Evolutionary conservation across 73 alveolate species (phyloP).

Genomic region (Paramecium sexaurelia): DNA sequence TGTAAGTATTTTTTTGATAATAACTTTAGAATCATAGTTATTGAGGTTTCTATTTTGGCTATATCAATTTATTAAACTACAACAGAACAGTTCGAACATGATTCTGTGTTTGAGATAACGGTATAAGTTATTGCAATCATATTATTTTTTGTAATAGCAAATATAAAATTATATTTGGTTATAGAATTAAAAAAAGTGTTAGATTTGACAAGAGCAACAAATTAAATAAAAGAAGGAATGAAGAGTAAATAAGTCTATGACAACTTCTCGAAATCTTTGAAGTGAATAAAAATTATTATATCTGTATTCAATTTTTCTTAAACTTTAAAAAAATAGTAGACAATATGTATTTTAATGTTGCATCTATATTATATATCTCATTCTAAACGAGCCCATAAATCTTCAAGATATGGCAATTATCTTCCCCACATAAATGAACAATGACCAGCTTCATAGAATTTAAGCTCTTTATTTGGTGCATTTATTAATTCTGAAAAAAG

Average conservation of each 20-base stretch:
- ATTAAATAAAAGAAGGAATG: background rate
- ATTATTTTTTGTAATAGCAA: background rate
- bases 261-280: background rate
- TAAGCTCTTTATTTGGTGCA: background rate
- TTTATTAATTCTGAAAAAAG: background rate
- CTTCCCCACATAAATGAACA: slow-evolving; percentile 70
- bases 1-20: background rate
- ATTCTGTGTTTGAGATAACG: background rate
- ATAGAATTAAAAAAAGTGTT: background rate
- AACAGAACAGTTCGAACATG: background rate
- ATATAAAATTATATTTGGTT: background rate
- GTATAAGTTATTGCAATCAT: background rate
- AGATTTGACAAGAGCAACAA: background rate
- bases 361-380: background rate
- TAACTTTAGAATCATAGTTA: background rate
- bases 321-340: background rate
- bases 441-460: slow-evolving; percentile 64
- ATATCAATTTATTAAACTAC: background rate
- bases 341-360: no score
- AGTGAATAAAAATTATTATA: background rate
- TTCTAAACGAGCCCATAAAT: slow-evolving; percentile 34
- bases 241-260: background rate
- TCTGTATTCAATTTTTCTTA: background rate
- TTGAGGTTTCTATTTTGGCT: background rate
- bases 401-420: slow-evolving; percentile 47